Percentiles rank a stretch among this genome's conserved stretches.
phyloP scores from a whole-genome alignment of 2,329 filamentous ascomycete genomes.

The Seiridium unicorne region DNA sequence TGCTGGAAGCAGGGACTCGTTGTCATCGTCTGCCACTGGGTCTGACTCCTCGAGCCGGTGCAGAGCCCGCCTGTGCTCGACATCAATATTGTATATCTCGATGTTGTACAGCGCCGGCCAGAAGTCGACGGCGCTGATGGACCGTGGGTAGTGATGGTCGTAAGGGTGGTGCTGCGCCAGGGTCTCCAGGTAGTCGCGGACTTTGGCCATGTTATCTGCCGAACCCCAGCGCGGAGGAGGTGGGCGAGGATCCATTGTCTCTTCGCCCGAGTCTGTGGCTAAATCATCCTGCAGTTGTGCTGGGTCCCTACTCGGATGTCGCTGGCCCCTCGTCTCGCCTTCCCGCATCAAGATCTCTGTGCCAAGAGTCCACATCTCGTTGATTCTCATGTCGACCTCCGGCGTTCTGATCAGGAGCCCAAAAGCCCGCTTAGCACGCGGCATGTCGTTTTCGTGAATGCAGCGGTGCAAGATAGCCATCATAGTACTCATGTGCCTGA shows the following conservation, averaged over 20 bases:
- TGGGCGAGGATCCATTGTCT: not conserved
- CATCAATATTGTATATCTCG: slow-evolving; percentile 74
- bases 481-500: slow-evolving; percentile 64
- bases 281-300: not conserved
- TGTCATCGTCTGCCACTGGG: slow-evolving; percentile 14
- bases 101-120: slow-evolving; percentile 78
- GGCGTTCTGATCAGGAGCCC: slow-evolving; percentile 63
- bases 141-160: slow-evolving; percentile 56
- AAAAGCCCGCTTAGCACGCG: slow-evolving; percentile 72
- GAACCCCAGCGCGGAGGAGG: slow-evolving; percentile 36
- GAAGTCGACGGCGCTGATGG: slow-evolving; percentile 70
- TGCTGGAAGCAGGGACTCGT: slow-evolving; percentile 9
- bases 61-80: slow-evolving; percentile 51
- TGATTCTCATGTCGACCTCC: slow-evolving; percentile 66
- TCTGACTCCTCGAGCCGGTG: slow-evolving; percentile 28
- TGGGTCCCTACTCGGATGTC: not conserved
- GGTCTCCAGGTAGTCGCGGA: slow-evolving; percentile 68
- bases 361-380: slow-evolving; percentile 77
- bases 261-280: slow-evolving; percentile 11
- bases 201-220: slow-evolving; percentile 41
- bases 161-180: slow-evolving; percentile 77
- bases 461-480: slow-evolving; percentile 70
- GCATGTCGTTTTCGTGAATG: slow-evolving; percentile 67
- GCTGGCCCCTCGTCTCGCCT: slow-evolving; percentile 24
- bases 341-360: slow-evolving; percentile 77